Conservation (phyloP, 345 rosid genomes). For the Populus tremula region DNA sequence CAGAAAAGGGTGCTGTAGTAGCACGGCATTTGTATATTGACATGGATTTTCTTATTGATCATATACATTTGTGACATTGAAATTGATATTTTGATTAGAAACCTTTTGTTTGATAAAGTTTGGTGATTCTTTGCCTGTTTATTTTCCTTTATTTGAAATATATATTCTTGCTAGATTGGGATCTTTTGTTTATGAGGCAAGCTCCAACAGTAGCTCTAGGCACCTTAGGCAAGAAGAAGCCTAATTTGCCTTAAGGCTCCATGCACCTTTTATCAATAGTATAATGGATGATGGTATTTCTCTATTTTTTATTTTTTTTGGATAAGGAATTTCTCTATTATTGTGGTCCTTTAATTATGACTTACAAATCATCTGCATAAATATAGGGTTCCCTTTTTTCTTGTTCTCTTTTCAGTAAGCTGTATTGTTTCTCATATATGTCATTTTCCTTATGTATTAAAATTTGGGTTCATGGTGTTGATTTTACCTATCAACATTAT, state of each 20-base stretch:
- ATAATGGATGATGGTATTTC: not conserved
- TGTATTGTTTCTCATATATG: constrained; percentile 1
- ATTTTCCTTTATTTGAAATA: not conserved
- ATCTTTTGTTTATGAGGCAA: not conserved
- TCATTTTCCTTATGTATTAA: constrained; percentile 3
- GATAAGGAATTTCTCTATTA: no score
- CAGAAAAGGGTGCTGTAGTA: not conserved
- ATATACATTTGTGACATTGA: not conserved
- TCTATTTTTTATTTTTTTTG: no score
- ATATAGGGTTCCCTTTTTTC: not conserved
- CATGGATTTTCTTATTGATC: not conserved
- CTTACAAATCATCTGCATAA: no score
- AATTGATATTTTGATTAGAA: not conserved
- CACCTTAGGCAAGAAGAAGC: not conserved
- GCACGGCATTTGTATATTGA: not conserved
- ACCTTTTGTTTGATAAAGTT: not conserved
- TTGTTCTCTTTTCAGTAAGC: not conserved
- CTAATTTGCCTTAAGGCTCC: not conserved
- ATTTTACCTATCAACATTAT: not conserved
- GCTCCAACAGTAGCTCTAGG: not conserved
- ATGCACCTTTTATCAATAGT: not conserved
- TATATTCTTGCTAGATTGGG: not conserved
- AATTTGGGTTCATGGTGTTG: not conserved
- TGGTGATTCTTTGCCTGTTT: not conserved
- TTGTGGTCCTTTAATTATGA: no score